Evolutionary conservation across 129 eudicot genomes (phyloP).

Genomic region (Cynara cardunculus): DNA sequence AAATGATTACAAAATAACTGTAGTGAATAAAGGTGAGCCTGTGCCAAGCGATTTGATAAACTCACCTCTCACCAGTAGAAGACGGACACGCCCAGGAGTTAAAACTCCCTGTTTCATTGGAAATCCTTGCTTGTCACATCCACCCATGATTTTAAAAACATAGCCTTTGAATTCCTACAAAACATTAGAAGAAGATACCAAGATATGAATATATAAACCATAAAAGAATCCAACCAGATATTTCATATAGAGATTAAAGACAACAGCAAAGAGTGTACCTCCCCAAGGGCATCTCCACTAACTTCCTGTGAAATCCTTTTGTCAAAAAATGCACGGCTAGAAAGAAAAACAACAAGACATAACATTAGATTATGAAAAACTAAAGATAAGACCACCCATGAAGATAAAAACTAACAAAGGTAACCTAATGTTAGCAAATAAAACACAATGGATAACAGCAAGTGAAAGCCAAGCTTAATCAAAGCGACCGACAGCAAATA

Average conservation of each 20-base stretch:
- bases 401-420: too few relatives aligned
- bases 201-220: background rate
- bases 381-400: too few relatives aligned
- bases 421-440: background rate
- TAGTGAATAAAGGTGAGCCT: background rate
- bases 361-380: background rate
- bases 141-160: slow-evolving; percentile 48
- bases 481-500: background rate
- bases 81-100: slow-evolving; percentile 45
- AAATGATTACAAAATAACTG: background rate
- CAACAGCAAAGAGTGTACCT: slow-evolving; percentile 9
- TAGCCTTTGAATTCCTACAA: slow-evolving; percentile 29
- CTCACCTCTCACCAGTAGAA: slow-evolving; percentile 37
- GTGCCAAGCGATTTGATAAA: background rate
- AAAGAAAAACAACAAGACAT: background rate
- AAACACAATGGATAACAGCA: background rate
- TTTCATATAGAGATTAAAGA: background rate
- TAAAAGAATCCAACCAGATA: background rate
- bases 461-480: background rate
- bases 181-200: background rate
- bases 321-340: slow-evolving; percentile 40
- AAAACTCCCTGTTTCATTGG: slow-evolving; percentile 39
- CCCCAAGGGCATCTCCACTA: slow-evolving; percentile 41
- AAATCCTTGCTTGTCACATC: slow-evolving; percentile 48
- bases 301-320: slow-evolving; percentile 49